phyloP scores from a whole-genome alignment of 768 basidiomycete genomes.

The Leccinum pellstonianum region DNA sequence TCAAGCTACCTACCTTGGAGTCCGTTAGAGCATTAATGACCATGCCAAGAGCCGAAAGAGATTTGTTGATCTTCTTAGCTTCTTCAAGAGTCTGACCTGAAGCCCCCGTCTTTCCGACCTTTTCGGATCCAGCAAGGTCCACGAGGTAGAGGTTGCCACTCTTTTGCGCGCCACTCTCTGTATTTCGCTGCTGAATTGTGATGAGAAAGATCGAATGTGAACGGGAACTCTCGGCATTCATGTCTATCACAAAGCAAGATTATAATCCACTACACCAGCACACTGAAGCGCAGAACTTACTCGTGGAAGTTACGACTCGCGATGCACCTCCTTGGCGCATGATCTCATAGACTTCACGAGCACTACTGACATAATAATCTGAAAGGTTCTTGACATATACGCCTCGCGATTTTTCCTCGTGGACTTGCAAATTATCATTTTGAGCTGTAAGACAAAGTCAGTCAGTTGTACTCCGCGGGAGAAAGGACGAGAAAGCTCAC shows the following conservation, averaged over 20 bases:
- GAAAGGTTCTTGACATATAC: slow-evolving; percentile 98
- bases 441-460: slow-evolving; percentile 53
- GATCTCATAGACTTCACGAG: slow-evolving; percentile 95
- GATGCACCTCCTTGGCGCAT: slow-evolving; percentile 95
- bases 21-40: slow-evolving; percentile 99
- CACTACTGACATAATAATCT: slow-evolving; percentile 96
- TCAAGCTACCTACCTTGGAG: slow-evolving; percentile 63
- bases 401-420: slow-evolving; percentile 96
- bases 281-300: slow-evolving; percentile 47
- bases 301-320: slow-evolving; percentile 90
- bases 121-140: slow-evolving; percentile 97
- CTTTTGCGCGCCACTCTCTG: slow-evolving; percentile 93
- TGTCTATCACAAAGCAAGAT: slow-evolving; percentile 55
- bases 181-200: slow-evolving; percentile 95
- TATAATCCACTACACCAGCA: background rate
- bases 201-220: slow-evolving; percentile 99
- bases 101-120: slow-evolving; percentile 98
- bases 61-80: slow-evolving; percentile 99
- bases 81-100: slow-evolving; percentile 99
- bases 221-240: slow-evolving; percentile 99
- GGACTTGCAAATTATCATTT: slow-evolving; percentile 97
- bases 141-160: slow-evolving; percentile 97
- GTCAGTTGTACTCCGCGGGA: background rate
- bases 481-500: slow-evolving; percentile 48
- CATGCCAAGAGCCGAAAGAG: slow-evolving; percentile 95